phyloP scores from a whole-genome alignment of 2,329 filamentous ascomycete species.

The Massarina eburnea region DNA sequence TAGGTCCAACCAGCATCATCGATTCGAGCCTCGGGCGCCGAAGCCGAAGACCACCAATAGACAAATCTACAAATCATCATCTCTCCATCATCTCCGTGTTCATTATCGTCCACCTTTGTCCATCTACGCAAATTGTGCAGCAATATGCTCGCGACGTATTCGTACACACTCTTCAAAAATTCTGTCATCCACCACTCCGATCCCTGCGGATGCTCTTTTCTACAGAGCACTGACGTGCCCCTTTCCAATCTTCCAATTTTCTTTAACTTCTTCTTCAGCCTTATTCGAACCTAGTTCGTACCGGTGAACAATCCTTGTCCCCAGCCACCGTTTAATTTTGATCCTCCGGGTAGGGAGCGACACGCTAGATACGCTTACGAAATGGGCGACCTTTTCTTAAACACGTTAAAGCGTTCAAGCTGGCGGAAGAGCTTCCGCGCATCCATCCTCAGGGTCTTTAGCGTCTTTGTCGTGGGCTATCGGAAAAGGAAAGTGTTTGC shows the following conservation, averaged over 20 bases:
- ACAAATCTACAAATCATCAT: neutral
- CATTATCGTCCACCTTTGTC: neutral
- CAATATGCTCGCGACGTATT: constrained; percentile 2
- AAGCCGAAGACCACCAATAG: neutral
- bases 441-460: constrained; percentile 1
- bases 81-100: neutral
- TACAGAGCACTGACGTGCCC: constrained; percentile 17
- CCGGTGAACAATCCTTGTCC: constrained; percentile 2
- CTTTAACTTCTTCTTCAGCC: constrained; percentile 19
- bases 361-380: constrained; percentile 9
- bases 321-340: constrained; percentile 8
- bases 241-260: constrained; percentile 13
- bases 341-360: constrained; percentile 13
- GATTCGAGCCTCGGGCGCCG: neutral
- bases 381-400: neutral
- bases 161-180: neutral
- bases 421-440: constrained; percentile 6
- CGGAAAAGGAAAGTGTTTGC: neutral
- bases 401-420: constrained; percentile 1
- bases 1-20: neutral
- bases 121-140: neutral
- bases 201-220: neutral
- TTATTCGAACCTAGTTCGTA: constrained; percentile 18
- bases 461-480: neutral
- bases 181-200: neutral